Conservation (phyloP, 2,329 filamentous ascomycete genomes). For the Aaosphaeria arxii region DNA sequence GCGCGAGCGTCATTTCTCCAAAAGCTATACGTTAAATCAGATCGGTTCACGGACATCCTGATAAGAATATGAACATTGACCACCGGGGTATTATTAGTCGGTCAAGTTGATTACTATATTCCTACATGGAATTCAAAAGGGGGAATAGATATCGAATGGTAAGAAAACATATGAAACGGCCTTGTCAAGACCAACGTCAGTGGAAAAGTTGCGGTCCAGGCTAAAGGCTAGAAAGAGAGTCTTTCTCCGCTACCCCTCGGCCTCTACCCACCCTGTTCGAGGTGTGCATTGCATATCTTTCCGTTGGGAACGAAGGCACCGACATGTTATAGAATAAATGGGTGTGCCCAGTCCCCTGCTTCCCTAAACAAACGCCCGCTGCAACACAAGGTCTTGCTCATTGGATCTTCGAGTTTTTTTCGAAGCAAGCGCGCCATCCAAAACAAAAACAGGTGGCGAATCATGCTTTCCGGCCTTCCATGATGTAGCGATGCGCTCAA, state of each 20-base stretch:
- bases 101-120: slow-evolving; percentile 39
- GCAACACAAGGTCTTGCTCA: slow-evolving; percentile 23
- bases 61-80: slow-evolving; percentile 4
- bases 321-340: slow-evolving; percentile 6
- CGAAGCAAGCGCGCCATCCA: slow-evolving; percentile 27
- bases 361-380: slow-evolving; percentile 25
- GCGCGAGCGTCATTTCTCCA: no score
- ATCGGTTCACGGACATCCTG: no score
- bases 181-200: slow-evolving; percentile 27
- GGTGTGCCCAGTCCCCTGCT: slow-evolving; percentile 4
- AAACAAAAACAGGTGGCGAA: slow-evolving; percentile 9
- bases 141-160: slow-evolving; percentile 41
- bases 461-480: neutral
- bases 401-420: slow-evolving; percentile 12
- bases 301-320: slow-evolving; percentile 17
- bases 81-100: slow-evolving; percentile 32
- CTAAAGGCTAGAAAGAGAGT: slow-evolving; percentile 23
- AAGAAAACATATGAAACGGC: slow-evolving; percentile 40
- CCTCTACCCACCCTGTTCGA: slow-evolving; percentile 14
- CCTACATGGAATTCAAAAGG: slow-evolving; percentile 38
- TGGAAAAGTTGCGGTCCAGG: slow-evolving; percentile 18
- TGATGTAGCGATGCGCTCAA: slow-evolving; percentile 11
- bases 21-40: no score
- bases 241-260: slow-evolving; percentile 15
- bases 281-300: slow-evolving; percentile 24